Base-by-base conservation (phyloP, 441 rosid species). In the Euphorbia celastroides region DNA sequence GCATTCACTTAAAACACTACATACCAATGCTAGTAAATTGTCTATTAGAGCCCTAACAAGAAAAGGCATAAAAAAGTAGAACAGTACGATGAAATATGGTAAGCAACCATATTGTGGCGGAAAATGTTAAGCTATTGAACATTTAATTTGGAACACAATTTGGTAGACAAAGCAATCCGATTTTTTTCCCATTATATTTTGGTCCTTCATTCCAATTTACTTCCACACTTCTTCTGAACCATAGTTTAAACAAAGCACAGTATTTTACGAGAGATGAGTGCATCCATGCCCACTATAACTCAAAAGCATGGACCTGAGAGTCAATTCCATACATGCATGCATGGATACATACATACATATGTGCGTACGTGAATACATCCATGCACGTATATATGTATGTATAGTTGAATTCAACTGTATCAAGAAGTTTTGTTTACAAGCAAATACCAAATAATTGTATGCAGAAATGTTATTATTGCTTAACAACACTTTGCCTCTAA, bases 21-120 rank as follows among this genome's bases (percentile, higher is more conserved):
- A 31, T 20, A n/a, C 19, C 14, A 27, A 22, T 38, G 56, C 68
- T 64, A 32, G 13, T 9, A 14, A 48, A 27, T 30, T 1, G 42
- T 19, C 32, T 16, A 28, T 28, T 30, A 30, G 19, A 60, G 22
- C 46, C 48, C 38, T 36, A 23, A 64, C 67, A 64, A 50, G 67
- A 54, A 62, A 27, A 11, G 25, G 41, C 56, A 63, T 31, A 44
- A 63, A 32, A 63, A 17, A 22, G 10, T 2, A 34, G 31, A 5
- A 31, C 27, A 44, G 9, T 9, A 62, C 23, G 42, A 62, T 30
- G 22, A 27, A 44, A n/a, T 10, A 14, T 26, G 1, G 42, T 20
- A 46, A 57, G 19, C 6, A 55, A 38, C 52, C 38, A 5, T 25
- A 30, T 17, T 27, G 26, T 17, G 52, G 55, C 22, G 38, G 26